Percentiles rank a stretch among this genome's conserved stretches.
Evolutionary conservation across 2,329 filamentous ascomycete genomes (phyloP).

Genomic region (Helotiales sp.): DNA sequence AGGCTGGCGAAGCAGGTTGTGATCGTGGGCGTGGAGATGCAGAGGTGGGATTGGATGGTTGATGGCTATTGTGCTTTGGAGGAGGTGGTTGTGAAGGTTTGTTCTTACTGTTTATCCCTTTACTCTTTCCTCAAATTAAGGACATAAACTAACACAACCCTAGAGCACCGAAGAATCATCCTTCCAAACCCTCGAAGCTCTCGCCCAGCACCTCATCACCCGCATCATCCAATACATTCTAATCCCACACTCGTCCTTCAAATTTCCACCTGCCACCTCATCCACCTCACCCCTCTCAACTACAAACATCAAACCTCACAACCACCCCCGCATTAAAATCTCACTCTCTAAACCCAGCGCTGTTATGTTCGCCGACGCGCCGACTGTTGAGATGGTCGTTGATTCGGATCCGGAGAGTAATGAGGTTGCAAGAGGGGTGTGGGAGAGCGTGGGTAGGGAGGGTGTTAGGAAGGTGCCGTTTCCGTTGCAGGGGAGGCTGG

Average conservation of each 20-base stretch:
- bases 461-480: slow-evolving; percentile 26
- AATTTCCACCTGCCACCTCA: slow-evolving; percentile 8
- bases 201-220: slow-evolving; percentile 56
- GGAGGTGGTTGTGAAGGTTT: slow-evolving; percentile 63
- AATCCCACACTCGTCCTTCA: slow-evolving; percentile 22
- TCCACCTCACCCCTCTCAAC: background rate
- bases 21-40: slow-evolving; percentile 65
- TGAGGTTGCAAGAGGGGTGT: slow-evolving; percentile 13
- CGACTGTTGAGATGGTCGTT: slow-evolving; percentile 64
- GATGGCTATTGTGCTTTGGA: slow-evolving; percentile 65
- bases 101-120: background rate
- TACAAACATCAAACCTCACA: background rate
- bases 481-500: slow-evolving; percentile 34
- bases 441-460: slow-evolving; percentile 16
- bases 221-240: slow-evolving; percentile 53
- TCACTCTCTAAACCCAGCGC: slow-evolving; percentile 75
- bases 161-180: slow-evolving; percentile 60
- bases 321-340: slow-evolving; percentile 54
- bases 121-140: background rate
- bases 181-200: slow-evolving; percentile 67
- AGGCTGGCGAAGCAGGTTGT: slow-evolving; percentile 69
- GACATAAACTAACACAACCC: background rate
- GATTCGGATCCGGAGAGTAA: slow-evolving; percentile 29
- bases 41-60: slow-evolving; percentile 47
- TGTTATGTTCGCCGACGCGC: slow-evolving; percentile 73